These are phyloP conservation scores for Beauveria australis DNA, from an alignment of 2,329 filamentous ascomycete species.

Conservation along the genomic window DNA sequence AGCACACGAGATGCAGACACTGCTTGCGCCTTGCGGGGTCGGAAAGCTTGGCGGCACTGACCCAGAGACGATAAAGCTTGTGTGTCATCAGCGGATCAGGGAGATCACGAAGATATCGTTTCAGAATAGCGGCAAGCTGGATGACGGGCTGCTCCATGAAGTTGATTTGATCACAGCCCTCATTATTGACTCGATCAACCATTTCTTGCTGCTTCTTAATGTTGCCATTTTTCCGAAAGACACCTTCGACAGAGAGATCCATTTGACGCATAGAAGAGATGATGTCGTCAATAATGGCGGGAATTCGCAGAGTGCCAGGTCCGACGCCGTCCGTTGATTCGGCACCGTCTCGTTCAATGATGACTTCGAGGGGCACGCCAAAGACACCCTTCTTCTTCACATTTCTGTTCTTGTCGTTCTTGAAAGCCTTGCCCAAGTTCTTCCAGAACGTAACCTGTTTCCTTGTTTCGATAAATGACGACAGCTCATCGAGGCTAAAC, in stretches of 20 bases:
- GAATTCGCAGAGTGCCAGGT: constrained; percentile 80
- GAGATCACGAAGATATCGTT: constrained; percentile 89
- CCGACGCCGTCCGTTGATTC: constrained; percentile 98
- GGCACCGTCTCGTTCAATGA: constrained; percentile 88
- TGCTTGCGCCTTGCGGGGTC: constrained; percentile 77
- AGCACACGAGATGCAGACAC: constrained; percentile 84
- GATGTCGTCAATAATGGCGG: constrained; percentile 89
- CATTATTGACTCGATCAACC: constrained; percentile 75
- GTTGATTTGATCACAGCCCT: constrained; percentile 77
- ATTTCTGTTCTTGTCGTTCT: constrained; percentile 68
- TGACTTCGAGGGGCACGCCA: constrained; percentile 76
- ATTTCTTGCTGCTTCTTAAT: constrained; percentile 88
- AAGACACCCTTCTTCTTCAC: constrained; percentile 93
- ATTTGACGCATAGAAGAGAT: constrained; percentile 95
- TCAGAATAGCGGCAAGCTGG: constrained; percentile 85
- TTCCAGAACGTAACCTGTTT: constrained; percentile 93
- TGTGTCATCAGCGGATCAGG: constrained; percentile 92
- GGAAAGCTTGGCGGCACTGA: constrained; percentile 78
- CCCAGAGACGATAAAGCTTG: constrained; percentile 87
- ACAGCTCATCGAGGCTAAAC: constrained; percentile 87
- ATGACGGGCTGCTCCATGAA: constrained; percentile 85
- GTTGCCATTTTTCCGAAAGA: constrained; percentile 98
- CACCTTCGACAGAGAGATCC: constrained; percentile 97
- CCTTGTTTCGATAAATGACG: constrained; percentile 85
- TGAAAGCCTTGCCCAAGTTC: constrained; percentile 94